Conservation (phyloP, 2,329 filamentous ascomycete genomes). For the Curvularia sp. region DNA sequence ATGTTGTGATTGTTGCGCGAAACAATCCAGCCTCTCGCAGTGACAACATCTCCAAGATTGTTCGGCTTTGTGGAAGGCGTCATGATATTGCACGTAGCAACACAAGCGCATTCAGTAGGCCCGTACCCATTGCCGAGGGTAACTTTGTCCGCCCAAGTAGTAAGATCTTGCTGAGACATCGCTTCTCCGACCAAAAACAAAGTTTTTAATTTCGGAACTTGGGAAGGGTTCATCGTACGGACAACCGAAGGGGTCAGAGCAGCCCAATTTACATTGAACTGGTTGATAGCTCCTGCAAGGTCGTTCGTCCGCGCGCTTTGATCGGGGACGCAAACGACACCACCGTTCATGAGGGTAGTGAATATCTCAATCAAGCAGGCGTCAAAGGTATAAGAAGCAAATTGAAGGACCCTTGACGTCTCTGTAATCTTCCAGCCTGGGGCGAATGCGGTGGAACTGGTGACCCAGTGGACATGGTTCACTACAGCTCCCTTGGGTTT, state of each 20-base stretch:
- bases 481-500: constrained; percentile 68
- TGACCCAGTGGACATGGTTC: constrained; percentile 65
- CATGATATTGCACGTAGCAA: constrained; percentile 45
- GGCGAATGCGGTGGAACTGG: constrained; percentile 45
- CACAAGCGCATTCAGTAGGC: constrained; percentile 48
- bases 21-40: constrained; percentile 49
- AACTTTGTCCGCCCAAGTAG: constrained; percentile 46
- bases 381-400: constrained; percentile 56
- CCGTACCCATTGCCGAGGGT: constrained; percentile 52
- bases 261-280: constrained; percentile 51
- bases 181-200: constrained; percentile 44
- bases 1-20: constrained; percentile 43
- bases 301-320: constrained; percentile 57
- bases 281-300: constrained; percentile 51
- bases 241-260: constrained; percentile 55
- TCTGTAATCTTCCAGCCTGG: constrained; percentile 53
- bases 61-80: constrained; percentile 36
- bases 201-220: constrained; percentile 36
- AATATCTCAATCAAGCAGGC: constrained; percentile 57
- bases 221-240: constrained; percentile 38
- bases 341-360: constrained; percentile 55
- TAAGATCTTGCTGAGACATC: constrained; percentile 44
- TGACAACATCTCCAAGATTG: constrained; percentile 46
- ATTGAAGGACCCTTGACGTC: constrained; percentile 63
- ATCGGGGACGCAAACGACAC: constrained; percentile 58